Percentiles rank a stretch among this genome's conserved stretches.
Conservation (phyloP, 441 rosid genomes). For the Theobroma grandiflorum region DNA sequence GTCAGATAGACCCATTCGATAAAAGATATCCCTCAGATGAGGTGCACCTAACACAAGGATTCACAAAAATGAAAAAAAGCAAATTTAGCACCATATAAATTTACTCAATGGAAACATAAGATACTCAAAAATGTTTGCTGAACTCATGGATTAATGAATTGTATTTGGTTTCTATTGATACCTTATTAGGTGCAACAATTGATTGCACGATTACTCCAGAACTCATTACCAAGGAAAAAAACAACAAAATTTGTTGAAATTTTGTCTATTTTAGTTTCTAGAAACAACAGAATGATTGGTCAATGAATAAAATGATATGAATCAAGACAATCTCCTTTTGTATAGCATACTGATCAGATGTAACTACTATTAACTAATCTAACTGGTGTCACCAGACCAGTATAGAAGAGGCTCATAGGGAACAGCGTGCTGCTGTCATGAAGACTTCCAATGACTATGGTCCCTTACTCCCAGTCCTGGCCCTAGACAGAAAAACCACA, state of each 20-base stretch:
- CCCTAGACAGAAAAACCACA: neutral
- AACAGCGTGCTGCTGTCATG: neutral
- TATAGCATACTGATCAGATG: neutral
- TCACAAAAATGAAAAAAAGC: neutral
- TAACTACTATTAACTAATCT: neutral
- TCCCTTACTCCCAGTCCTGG: neutral
- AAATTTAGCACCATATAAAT: neutral
- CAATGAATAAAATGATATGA: neutral
- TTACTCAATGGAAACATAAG: neutral
- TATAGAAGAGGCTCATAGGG: neutral
- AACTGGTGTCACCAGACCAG: neutral
- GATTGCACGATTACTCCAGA: neutral
- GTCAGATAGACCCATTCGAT: slow-evolving; percentile 88
- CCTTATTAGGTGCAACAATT: neutral
- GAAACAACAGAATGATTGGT: neutral
- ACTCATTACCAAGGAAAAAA: neutral
- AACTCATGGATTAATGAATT: slow-evolving; percentile 2
- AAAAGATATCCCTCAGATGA: slow-evolving; percentile 77
- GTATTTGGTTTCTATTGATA: neutral
- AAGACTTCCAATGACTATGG: neutral
- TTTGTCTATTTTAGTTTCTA: neutral
- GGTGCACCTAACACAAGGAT: slow-evolving; percentile 51
- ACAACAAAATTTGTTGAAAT: neutral
- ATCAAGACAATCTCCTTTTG: neutral
- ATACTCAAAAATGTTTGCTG: neutral